Evolutionary conservation across 768 basidiomycete species (phyloP), one percentile per base, ranked within the genome.

Genomic region (Phallus indusiatus): DNA sequence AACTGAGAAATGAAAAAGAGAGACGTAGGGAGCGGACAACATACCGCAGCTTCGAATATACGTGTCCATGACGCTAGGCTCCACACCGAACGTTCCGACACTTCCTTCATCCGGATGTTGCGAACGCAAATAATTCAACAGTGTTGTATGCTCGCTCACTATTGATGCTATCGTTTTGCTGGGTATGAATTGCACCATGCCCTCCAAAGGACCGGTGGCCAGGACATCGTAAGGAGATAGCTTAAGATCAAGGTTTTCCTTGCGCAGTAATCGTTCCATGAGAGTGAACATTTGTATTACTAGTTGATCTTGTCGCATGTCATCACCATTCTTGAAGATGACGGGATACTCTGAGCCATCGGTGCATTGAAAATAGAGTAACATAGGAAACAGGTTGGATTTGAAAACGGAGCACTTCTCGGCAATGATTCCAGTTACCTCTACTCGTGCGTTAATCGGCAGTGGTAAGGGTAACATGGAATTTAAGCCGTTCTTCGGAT

Each of bases 311-410:
- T 99, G 96, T 20, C 96, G 85, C 79, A 98, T 87, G 68, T 99
- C 96, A 68, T 98, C 96, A 14, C 96, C 96, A 64, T 97, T 94
- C 72, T 98, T 99, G 80, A 98, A 97, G 61, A 99, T 98, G 54
- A 97, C 81, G 0, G 94, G 90, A 70, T 88, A 98, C 68, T 94
- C 90, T 16, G 83, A 80, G 10, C 89, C 86, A 59, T 91, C 88
- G 10, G 83, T 76, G 64, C 89, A 88, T 65, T 90, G 86, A 71
- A 98, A 95, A 70, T 88, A 92, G 17, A 99, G 77, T 18, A 95
- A 77, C 55, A 99, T 78, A 0, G 96, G 96, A 66, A 85, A 92
- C 56, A 97, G 84, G 68, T 94, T 97, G 49, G 94, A 96, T 70
- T 98, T 99, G 81, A 99, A 98, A 36, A 98, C 88, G 17, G 88